Base-by-base conservation (phyloP, 2,329 filamentous ascomycete genomes). In the Aspergillus sp. region DNA sequence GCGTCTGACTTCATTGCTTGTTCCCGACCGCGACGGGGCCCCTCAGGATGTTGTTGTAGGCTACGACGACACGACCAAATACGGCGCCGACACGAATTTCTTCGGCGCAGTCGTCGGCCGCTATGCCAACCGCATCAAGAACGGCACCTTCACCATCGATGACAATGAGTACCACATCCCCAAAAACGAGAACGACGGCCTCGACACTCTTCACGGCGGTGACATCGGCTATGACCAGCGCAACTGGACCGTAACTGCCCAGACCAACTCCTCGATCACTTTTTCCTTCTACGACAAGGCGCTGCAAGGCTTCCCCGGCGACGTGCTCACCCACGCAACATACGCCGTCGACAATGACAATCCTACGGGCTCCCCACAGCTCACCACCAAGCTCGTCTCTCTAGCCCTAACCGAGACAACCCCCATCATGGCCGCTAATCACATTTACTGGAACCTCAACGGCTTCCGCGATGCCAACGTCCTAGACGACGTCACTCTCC, bases 71-170 rank as follows among this genome's bases (percentile, higher is more conserved):
- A 71, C 76, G 3, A 68, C 69, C 19, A 62, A 76, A 59, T 79
- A 82, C 64, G 65, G 76, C 59, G 80, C 77, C 33, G 77, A 77
- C 48, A 77, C 80, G 64, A 81, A 77, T 49, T 81, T 71, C 69
- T 80, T 79, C 59, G 79, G 79, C 17, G 68, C 79, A 2, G 68
- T 79, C 6, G 79, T 81, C 14, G 81, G 81, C 56, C 77, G 81
- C 48, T 83, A 83, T 70, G 81, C 81, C 56, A 83, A 83, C 65
- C 78, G 81, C 40, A 83, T 83, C 69, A 82, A 79, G 73, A 84
- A 84, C 58, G 80, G 81, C 52, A 83, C 81, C 3, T 84, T 84
- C 68, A 73, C 74, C 21, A 72, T 84, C 56, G 77, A 81, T 53
- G 77, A 75, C 19, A 64, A 72, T 17, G 74, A 70, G 3, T 83